Base-by-base conservation (phyloP, 306 rosid species). In the Delonix regia region DNA sequence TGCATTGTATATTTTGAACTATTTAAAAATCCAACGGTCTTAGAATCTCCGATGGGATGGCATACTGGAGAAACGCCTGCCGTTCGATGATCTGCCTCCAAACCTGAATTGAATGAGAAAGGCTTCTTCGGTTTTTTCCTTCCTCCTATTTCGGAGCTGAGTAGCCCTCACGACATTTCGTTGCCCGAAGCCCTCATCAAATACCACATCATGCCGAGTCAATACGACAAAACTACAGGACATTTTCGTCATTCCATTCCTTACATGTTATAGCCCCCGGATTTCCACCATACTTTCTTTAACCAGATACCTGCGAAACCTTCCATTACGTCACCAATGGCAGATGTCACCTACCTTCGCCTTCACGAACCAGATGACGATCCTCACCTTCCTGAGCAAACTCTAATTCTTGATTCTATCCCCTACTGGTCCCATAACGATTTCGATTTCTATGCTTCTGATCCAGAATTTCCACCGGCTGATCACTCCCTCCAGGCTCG, bases 371-470 rank as follows among this genome's bases (percentile, higher is more conserved):
- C 65, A 0, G 85, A 82, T 39, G 85, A 74, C 48, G 87, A 80
- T 6, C 68, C 70, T 22, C 82, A 16, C 33, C 77, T 59, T 66
- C 53, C 79, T 8, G 81, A 68, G 14, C 75, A 60, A 6, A 39
- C 59, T 71, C 78, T 63, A 5, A 10, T 66, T 74, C 59, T 69
- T 10, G 86, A 83, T 5, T 64, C 86, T 59, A 33, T 74, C 16
- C 77, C 83, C 21, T 77, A 63, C 76, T 66, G 82, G 72, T 24
- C 76, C 67, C 59, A 19, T 49, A 19, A 27, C 70, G 88, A 86
- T 49, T 64, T 86, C 71, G 86, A 82, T 63, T 74, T 80, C 83
- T 74, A 75, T 80, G 33, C 77, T 74, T 79, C 86, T 49, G 85
- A 84, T 80, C 77, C 77, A 13, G 88, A 79, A 30, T 77, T 80